Evolutionary conservation across 2,329 filamentous ascomycete species (phyloP), one percentile per base, ranked within the genome.

Genomic region (Claviceps africana): DNA sequence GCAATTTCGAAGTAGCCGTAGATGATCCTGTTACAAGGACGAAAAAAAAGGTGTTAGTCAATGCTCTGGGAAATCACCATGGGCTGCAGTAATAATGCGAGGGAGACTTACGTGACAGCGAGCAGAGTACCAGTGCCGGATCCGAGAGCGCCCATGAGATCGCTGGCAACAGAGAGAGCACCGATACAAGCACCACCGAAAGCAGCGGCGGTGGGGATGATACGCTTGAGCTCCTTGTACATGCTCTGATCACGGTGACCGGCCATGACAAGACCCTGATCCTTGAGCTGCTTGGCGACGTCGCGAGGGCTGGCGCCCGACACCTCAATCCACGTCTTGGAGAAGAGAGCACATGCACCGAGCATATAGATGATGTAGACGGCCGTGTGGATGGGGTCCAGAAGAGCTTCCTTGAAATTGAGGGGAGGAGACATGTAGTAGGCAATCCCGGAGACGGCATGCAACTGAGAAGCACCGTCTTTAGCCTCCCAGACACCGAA

Each of bases 321-420:
- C 59, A 98, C 93, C 75, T 98, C 93, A 64, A 98, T 98, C 93
- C 93, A 98, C 51, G 94, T 98, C 87, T 98, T 98, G 72, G 90
- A 96, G 81, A 98, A 98, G 70, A 97, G 83, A 56, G 90, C 90
- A 67, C 93, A 98, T 60, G 94, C 94, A 63, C 88, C 86, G 54
- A 98, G 84, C 90, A 98, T 98, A 78, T 97, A 98, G 60, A 83
- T 79, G 60, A 97, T 88, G 76, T 98, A 98, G 66, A 95, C 80
- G 55, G 85, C 83, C 21, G 93, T 97, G 77, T 98, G 93, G 65
- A 98, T 89, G 37, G 93, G 93, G 72, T 98, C 94, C 57, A 96
- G 78, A 50, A 98, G 84, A 60, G 93, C 93, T 65, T 97, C 93
- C 70, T 88, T 94, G 77, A 98, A 88, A 83, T 93, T 96, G 62